Evolutionary conservation across 306 rosid genomes (phyloP), one percentile per base, ranked within the genome.

Genomic region (Cucurbita argyrosperma): DNA sequence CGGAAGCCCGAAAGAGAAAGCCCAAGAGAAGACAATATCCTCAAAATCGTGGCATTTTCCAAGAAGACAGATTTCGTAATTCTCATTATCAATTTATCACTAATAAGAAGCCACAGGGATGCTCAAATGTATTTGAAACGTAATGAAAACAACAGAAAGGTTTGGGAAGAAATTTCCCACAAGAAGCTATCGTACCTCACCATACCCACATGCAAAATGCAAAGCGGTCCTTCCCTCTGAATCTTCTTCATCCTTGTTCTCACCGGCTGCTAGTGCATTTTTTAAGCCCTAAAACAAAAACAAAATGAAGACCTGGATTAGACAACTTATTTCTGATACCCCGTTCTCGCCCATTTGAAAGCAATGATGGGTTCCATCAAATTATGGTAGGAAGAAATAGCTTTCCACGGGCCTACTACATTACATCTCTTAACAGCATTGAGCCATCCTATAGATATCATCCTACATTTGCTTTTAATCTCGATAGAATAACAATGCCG

Each of bases 171-270:
- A 74, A 23, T 13, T 21, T 46, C 43, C 11, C 11, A 30, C 42
- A n/a, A 57, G 56, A 71, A 66, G 18, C 5, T 19, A 74, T 43
- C 89, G 74, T 95, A 95, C 99, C 96, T 95, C 99, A 0, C 99
- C 99, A 80, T 91, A 95, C 72, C 99, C 99, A 60, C 99, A 95
- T 10, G 99, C 90, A 85, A 95, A 95, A 88, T 95, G 99, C 82
- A 95, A 82, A 56, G 99, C 99, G 23, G 97, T 95, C 83, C 99
- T 88, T 78, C 99, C 97, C 81, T 95, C 99, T 38, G 96, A 82
- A 82, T 95, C 99, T 80, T 91, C 97, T 85, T 95, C 99, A 47
- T 91, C 96, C 82, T 95, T 95, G 85, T 91, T 82, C 13, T 83
- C 90, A 81, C 97, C 99, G 73, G 99, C 76, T 60, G 91, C 88